Percentiles rank a stretch among this genome's conserved stretches.
Evolutionary conservation across 2,329 filamentous ascomycete genomes (phyloP).

Genomic region (Fusarium brevicatenulatum): DNA sequence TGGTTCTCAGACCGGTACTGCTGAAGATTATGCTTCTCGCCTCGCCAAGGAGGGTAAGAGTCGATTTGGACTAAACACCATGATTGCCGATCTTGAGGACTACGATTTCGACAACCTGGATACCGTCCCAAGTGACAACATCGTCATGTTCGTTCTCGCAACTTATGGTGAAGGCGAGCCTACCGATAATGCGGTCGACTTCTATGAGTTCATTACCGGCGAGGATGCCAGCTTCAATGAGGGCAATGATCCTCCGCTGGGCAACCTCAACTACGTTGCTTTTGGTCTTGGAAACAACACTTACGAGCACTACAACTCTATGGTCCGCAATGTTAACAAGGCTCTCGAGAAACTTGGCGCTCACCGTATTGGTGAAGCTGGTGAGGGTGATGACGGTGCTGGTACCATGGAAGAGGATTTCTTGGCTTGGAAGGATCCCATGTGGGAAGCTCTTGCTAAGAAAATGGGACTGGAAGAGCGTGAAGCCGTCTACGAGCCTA

Average conservation of each 20-base stretch:
- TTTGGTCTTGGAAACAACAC: slow-evolving; percentile 99
- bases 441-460: slow-evolving; percentile 88
- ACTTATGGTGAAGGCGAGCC: slow-evolving; percentile 99
- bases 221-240: slow-evolving; percentile 86
- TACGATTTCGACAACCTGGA: slow-evolving; percentile 98
- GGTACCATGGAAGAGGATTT: slow-evolving; percentile 99
- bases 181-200: slow-evolving; percentile 98
- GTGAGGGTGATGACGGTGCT: slow-evolving; percentile 96
- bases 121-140: slow-evolving; percentile 85
- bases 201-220: slow-evolving; percentile 92
- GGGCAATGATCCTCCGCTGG: slow-evolving; percentile 76
- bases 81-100: slow-evolving; percentile 97
- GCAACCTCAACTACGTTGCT: slow-evolving; percentile 88
- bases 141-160: slow-evolving; percentile 94
- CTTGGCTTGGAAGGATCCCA: slow-evolving; percentile 98
- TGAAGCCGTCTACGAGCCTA: slow-evolving; percentile 94
- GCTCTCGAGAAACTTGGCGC: slow-evolving; percentile 85
- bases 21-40: slow-evolving; percentile 96
- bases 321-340: slow-evolving; percentile 92
- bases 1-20: slow-evolving; percentile 97
- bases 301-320: slow-evolving; percentile 99
- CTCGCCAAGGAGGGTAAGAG: slow-evolving; percentile 97
- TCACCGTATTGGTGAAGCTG: slow-evolving; percentile 83
- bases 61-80: slow-evolving; percentile 94
- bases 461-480: slow-evolving; percentile 93